A percentile compares a stretch with the other conserved stretches of the same genome.
Conservation (phyloP, 2,329 filamentous ascomycete genomes). For the Ceratocystis lukuohia region DNA sequence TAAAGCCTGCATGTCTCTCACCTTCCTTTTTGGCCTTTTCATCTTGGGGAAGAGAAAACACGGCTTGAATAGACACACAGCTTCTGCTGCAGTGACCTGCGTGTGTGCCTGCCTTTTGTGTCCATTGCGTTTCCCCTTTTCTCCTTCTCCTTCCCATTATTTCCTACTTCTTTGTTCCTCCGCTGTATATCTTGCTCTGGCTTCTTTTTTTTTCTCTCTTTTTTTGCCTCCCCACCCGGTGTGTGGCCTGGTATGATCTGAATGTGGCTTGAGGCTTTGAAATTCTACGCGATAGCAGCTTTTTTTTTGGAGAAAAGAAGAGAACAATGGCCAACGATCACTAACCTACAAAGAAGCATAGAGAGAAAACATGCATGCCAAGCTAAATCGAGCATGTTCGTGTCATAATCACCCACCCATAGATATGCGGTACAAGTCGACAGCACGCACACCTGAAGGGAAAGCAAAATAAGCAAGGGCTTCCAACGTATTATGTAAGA, state of each 20-base stretch:
- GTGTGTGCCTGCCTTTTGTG: slow-evolving; percentile 1
- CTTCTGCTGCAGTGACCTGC: not conserved
- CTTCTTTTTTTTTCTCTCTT: not conserved
- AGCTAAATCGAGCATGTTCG: not conserved
- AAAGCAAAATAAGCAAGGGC: not conserved
- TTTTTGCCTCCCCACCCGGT: not conserved
- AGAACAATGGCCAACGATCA: not conserved
- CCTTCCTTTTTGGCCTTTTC: not conserved
- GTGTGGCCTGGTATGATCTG: not conserved
- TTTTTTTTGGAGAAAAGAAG: not conserved
- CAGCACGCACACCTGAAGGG: not conserved
- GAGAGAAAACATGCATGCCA: not conserved
- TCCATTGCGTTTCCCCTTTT: not conserved
- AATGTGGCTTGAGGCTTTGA: not conserved
- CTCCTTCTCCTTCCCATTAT: not conserved
- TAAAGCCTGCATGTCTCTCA: not conserved
- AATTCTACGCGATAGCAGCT: not conserved
- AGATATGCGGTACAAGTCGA: not conserved
- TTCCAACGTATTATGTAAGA: not conserved
- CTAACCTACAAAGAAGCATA: not conserved
- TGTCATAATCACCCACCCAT: not conserved
- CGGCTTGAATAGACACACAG: not conserved
- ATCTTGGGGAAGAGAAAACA: not conserved
- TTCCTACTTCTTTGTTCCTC: not conserved
- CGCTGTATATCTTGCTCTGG: not conserved